These are phyloP conservation scores for Macrolepiota albuminosa DNA, from an alignment of 768 basidiomycete genomes.

Conservation along the genomic window DNA sequence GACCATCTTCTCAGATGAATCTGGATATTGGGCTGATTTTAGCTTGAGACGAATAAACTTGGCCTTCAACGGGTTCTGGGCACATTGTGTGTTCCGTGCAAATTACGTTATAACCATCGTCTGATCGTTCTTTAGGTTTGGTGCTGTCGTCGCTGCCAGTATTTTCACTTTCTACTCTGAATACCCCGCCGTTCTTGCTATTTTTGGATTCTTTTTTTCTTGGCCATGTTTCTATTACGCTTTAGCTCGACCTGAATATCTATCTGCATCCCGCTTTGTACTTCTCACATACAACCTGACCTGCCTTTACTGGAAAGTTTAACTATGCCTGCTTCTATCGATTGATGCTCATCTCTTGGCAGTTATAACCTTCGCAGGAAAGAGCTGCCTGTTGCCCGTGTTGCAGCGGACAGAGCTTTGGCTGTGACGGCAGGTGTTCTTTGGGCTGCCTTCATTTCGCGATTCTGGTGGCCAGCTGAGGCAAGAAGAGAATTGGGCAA, in stretches of 20 bases:
- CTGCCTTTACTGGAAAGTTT: constrained; percentile 57
- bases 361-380: constrained; percentile 79
- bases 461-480: constrained; percentile 96
- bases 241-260: constrained; percentile 71
- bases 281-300: constrained; percentile 89
- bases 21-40: constrained; percentile 5
- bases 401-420: constrained; percentile 74
- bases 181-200: constrained; percentile 64
- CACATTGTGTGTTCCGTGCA: constrained; percentile 57
- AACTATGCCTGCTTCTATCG: neutral
- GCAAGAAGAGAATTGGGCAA: constrained; percentile 84
- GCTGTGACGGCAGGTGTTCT: constrained; percentile 84
- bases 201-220: constrained; percentile 87
- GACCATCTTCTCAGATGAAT: neutral
- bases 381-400: constrained; percentile 53
- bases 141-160: constrained; percentile 69
- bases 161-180: constrained; percentile 76
- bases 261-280: constrained; percentile 74
- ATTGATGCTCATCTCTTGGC: neutral
- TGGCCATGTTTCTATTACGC: constrained; percentile 94
- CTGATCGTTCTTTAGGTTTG: constrained; percentile 44
- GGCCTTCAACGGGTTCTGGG: constrained; percentile 80
- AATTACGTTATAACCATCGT: constrained; percentile 7
- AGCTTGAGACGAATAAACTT: constrained; percentile 74
- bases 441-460: constrained; percentile 84